Evolutionary conservation across 2,329 filamentous ascomycete species (phyloP), one percentile per base, ranked within the genome.

Genomic region (Dactylella cylindrospora): DNA sequence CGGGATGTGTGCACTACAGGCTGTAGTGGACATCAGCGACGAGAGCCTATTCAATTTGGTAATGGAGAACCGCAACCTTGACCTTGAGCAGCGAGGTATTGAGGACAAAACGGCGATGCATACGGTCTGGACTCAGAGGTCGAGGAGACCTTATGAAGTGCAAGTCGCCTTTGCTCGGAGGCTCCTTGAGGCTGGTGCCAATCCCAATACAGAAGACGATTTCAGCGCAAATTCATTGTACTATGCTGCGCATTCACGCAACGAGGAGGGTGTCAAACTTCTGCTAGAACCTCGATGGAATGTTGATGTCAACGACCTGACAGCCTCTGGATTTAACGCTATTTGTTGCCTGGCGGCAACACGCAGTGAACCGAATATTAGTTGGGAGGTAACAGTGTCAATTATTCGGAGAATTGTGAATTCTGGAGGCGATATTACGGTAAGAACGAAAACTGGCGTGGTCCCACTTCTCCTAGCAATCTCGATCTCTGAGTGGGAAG

Each of bases 151-250:
- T 15, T 3, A 31, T 2, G 45, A 59, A 2, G 15, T 38, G 4
- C 39, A 39, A 12, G 8, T 38, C n/a, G 29, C 49, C 33, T 28
- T 35, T 8, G 39, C 31, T 8, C 31, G 23, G 15, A 35, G 23
- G 19, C 31, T 60, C 2, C 31, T 60, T 4, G 39, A 51, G 35
- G 29, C 32, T n/a, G 54, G 45, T 7, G 39, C 39, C 5, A 46
- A 60, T n/a, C 44, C 45, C 2, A 60, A 51, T 26, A 29, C 45
- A 5, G 45, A 51, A 33, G 39, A 51, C 25, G 22, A 33, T 15
- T 23, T 51, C 5, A 51, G 54, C 26, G 7, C 13, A 26, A 33
- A 20, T 6, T 33, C 54, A 13, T 28, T 60, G 7, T 7, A 13
- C 8, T 23, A 17, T 26, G 54, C 45, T 1, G 31, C 32, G 0